phyloP scores from a whole-genome alignment of 208 protist species.

The Strigomonas culicis region DNA sequence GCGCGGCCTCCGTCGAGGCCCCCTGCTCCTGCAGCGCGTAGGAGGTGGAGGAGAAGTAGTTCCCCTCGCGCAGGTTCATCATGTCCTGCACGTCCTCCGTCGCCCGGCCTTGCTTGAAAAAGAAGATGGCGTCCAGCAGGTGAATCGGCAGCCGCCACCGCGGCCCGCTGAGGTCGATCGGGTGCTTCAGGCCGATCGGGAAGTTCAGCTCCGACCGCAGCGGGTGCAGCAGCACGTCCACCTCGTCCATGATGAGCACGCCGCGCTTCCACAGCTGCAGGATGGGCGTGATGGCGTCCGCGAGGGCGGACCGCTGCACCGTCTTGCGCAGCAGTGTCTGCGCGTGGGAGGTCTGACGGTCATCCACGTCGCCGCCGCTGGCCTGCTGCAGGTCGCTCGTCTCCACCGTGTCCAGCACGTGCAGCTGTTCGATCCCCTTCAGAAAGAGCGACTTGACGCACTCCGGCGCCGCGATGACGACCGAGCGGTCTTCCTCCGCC shows the following conservation, averaged over 20 bases:
- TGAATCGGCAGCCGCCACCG: conserved; percentile 94
- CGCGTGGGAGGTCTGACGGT: conserved; percentile 31
- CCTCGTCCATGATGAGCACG: conserved; percentile 93
- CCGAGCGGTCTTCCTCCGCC: conserved; percentile 50
- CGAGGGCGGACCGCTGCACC: conserved; percentile 46
- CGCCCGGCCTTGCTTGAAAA: conserved; percentile 35
- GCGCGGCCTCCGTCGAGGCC: neutral
- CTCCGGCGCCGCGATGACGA: conserved; percentile 87
- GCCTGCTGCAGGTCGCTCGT: conserved; percentile 37
- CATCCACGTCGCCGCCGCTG: conserved; percentile 19
- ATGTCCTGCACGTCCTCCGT: conserved; percentile 27
- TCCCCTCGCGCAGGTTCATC: conserved; percentile 18
- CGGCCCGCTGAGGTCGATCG: conserved; percentile 85
- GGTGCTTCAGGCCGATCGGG: conserved; percentile 90
- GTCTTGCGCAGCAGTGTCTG: conserved; percentile 36
- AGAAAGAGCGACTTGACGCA: conserved; percentile 94
- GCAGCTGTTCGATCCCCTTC: conserved; percentile 91
- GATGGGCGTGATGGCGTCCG: conserved; percentile 72
- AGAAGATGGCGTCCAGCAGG: conserved; percentile 91
- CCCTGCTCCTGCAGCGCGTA: neutral
- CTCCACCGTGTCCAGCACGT: conserved; percentile 66
- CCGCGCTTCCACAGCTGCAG: conserved; percentile 82
- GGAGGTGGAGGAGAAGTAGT: conserved; percentile 1
- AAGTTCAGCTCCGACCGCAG: conserved; percentile 96
- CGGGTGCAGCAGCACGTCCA: conserved; percentile 94